Conservation (phyloP, 2,329 filamentous ascomycete species). For the Microdochium nivale region DNA sequence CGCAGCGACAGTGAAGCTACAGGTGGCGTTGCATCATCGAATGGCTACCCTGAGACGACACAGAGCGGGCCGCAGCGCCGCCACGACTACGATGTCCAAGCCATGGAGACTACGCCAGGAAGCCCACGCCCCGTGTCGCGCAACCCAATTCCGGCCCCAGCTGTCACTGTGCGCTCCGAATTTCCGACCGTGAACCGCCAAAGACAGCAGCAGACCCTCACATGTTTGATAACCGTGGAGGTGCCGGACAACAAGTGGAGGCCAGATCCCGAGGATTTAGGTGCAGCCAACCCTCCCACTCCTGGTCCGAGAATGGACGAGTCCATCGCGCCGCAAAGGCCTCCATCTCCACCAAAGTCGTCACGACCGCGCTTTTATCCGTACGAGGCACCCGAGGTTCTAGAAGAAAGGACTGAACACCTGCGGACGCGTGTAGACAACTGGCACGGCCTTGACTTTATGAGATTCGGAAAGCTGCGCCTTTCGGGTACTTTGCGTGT, state of each 20-base stretch:
- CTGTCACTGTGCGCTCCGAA: conserved; percentile 91
- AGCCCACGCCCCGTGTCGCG: conserved; percentile 64
- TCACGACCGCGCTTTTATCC: conserved; percentile 52
- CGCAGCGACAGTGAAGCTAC: conserved; percentile 75
- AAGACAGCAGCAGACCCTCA: conserved; percentile 88
- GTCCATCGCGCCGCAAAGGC: conserved; percentile 29
- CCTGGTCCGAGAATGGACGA: background rate
- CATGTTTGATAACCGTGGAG: conserved; percentile 88
- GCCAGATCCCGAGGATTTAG: conserved; percentile 74
- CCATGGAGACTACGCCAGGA: conserved; percentile 80
- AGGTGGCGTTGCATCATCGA: conserved; percentile 59
- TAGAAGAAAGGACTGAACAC: conserved; percentile 81
- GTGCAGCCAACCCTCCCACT: conserved; percentile 30
- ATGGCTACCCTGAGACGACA: conserved; percentile 70
- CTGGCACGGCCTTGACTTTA: conserved; percentile 94
- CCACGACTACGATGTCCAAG: conserved; percentile 92
- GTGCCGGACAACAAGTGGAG: conserved; percentile 89
- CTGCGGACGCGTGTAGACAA: conserved; percentile 87
- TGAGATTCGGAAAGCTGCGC: conserved; percentile 82
- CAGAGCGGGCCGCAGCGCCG: conserved; percentile 62
- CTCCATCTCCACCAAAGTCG: conserved; percentile 50
- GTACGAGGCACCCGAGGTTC: conserved; percentile 65
- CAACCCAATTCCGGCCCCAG: conserved; percentile 84
- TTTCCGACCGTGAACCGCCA: conserved; percentile 91
- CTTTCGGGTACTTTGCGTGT: conserved; percentile 85